These are phyloP conservation scores for Leucosporidium yakuticum DNA, from an alignment of 768 basidiomycete genomes.

Conservation along the genomic window DNA sequence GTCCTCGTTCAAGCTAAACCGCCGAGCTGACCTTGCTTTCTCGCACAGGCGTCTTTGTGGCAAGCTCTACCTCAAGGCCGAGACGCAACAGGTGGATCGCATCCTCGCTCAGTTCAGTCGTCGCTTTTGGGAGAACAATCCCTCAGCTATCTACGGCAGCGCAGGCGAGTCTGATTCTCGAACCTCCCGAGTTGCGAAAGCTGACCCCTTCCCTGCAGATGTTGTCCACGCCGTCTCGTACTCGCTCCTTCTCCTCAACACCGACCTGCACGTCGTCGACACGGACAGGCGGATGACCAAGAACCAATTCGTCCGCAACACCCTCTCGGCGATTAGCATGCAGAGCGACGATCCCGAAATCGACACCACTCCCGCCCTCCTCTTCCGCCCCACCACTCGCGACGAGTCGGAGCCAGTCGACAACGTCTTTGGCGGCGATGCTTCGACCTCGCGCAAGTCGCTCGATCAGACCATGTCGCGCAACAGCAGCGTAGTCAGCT, in stretches of 20 bases:
- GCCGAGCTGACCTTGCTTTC: background rate
- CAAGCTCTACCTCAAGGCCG: slow-evolving; percentile 87
- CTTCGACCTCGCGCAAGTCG: slow-evolving; percentile 3
- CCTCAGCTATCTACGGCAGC: slow-evolving; percentile 68
- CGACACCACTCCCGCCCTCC: background rate
- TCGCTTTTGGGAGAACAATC: slow-evolving; percentile 89
- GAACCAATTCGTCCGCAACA: slow-evolving; percentile 85
- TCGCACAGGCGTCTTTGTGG: slow-evolving; percentile 68
- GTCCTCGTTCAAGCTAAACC: background rate
- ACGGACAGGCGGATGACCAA: slow-evolving; percentile 82
- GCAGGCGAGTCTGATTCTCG: slow-evolving; percentile 56
- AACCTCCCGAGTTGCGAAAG: slow-evolving; percentile 48
- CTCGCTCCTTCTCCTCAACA: slow-evolving; percentile 87
- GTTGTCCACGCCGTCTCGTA: slow-evolving; percentile 93
- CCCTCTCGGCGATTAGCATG: slow-evolving; percentile 62
- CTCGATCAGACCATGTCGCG: slow-evolving; percentile 4
- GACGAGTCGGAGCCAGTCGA: background rate
- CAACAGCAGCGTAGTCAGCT: background rate
- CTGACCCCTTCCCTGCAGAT: slow-evolving; percentile 66
- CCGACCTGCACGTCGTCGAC: slow-evolving; percentile 94
- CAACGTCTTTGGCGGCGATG: slow-evolving; percentile 9
- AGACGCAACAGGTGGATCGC: slow-evolving; percentile 96
- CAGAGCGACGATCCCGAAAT: slow-evolving; percentile 47
- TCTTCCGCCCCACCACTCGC: background rate
- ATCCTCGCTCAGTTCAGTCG: slow-evolving; percentile 87